These are phyloP conservation scores for Noccaea bulbosa DNA, from an alignment of 345 rosid species.

Conservation along the genomic window DNA sequence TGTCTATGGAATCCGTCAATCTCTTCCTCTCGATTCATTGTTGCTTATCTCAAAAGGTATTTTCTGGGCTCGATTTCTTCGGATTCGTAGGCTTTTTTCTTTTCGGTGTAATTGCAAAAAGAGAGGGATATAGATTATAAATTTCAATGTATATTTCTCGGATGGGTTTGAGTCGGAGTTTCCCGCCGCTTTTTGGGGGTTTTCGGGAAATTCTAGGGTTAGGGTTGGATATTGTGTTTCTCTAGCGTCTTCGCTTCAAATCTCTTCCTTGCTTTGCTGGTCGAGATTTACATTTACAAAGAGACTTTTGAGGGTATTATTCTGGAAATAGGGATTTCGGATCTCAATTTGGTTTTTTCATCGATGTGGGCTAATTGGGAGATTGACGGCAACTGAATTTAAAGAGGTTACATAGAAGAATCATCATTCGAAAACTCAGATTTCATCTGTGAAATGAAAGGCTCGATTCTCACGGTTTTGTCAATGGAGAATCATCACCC, in stretches of 20 bases:
- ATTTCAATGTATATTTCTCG: slow-evolving; percentile 35
- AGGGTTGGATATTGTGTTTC: slow-evolving; percentile 47
- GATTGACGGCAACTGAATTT: slow-evolving; percentile 1
- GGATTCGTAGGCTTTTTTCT: slow-evolving; percentile 7
- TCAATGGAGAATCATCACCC: slow-evolving; percentile 96
- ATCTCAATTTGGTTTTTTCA: neutral
- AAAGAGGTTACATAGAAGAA: neutral
- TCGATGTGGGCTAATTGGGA: slow-evolving; percentile 42
- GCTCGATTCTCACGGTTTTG: slow-evolving; percentile 54
- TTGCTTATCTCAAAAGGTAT: slow-evolving; percentile 39
- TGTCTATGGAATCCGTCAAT: slow-evolving; percentile 2
- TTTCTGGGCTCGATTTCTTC: slow-evolving; percentile 28
- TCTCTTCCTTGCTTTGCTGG: slow-evolving; percentile 30
- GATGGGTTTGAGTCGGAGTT: slow-evolving; percentile 46
- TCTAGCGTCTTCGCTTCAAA: slow-evolving; percentile 34
- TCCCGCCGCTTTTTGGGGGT: slow-evolving; percentile 48
- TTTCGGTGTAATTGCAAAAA: slow-evolving; percentile 4
- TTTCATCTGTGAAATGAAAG: slow-evolving; percentile 35
- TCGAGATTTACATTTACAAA: slow-evolving; percentile 32
- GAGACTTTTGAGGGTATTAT: neutral
- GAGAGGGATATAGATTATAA: neutral
- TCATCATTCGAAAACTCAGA: neutral
- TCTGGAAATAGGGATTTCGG: slow-evolving; percentile 1
- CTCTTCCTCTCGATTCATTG: slow-evolving; percentile 15
- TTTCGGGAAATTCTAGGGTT: slow-evolving; percentile 47